Evolutionary conservation across 1,139 yeast species (phyloP), one percentile per base, ranked within the genome.

Genomic region (Suhomyces bokatorum): DNA sequence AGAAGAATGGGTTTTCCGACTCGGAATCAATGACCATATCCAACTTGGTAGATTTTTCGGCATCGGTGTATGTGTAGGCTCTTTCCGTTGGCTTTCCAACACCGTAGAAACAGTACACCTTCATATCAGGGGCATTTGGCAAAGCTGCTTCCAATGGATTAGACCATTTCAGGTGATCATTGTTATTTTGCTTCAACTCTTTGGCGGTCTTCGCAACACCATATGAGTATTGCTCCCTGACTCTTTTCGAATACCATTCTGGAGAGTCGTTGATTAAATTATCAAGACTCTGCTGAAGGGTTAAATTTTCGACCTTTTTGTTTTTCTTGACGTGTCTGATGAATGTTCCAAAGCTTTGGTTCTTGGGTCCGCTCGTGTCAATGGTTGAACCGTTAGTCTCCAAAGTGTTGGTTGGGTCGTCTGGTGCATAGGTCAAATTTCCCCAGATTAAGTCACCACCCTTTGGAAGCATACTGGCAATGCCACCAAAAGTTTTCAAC

Each of bases 391-490:
- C 52, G 42, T 56, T 47, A 43, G 67, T 65, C 43, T 54, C 55
- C 42, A 62, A 60, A 31, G 66, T 59, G 48, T 70, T 69, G 13
- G 69, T 57, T 4, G 73, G 70, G 58, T 83, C 87, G 59, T 88
- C 96, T 0, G 85, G 85, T 2, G 87, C 81, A 39, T 63, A 53
- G 2, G 70, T 63, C 45, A 73, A 56, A 54, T 80, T 75, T 8
- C 97, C 99, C 99, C 99, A 93, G 35, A 93, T 79, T 6, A 80
- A 61, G 36, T 83, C 83, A 3, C 97, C 98, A 28, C 99, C 99
- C 63, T 93, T 93, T 15, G 99, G 99, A 35, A 93, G 63, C 98
- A 93, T 95, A 49, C 95, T 82, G 11, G 97, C 91, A 43, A 95
- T 74, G 3, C 99, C 98, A 12, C 97, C 97, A 79, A 93, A 90